Conservation (phyloP, 106 monocot genomes). For the Allium sativum region DNA sequence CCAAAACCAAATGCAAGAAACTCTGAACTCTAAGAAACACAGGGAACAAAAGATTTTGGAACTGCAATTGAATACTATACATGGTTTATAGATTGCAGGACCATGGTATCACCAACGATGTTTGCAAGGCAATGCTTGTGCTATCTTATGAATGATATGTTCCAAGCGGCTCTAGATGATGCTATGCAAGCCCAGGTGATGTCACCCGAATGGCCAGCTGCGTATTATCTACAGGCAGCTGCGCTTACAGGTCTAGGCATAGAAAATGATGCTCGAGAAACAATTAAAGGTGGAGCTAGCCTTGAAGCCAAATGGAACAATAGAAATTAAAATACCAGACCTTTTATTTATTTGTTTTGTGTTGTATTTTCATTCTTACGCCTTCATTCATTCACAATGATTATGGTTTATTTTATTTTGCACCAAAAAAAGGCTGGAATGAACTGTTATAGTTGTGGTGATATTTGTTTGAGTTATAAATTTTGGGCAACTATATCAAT, state of each 20-base stretch:
- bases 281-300: conserved; percentile 37
- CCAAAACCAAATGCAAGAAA: conserved; percentile 74
- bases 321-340: conserved; percentile 7
- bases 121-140: conserved; percentile 57
- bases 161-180: conserved; percentile 82
- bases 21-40: conserved; percentile 57
- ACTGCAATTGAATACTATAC: conserved; percentile 63
- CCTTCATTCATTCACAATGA: neutral
- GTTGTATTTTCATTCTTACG: neutral
- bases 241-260: conserved; percentile 51
- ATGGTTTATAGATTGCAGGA: conserved; percentile 74
- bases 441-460: no score
- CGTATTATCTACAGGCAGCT: conserved; percentile 71
- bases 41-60: conserved; percentile 68
- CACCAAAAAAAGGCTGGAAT: no score
- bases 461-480: no score
- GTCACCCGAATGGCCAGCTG: conserved; percentile 74
- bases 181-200: conserved; percentile 84
- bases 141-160: conserved; percentile 58
- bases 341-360: neutral
- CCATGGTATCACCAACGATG: conserved; percentile 76
- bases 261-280: conserved; percentile 71
- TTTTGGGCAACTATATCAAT: no score
- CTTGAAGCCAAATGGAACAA: conserved; percentile 51
- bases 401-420: no score